Base-by-base conservation (phyloP, 306 rosid species). In the Lathyrus oleraceus region DNA sequence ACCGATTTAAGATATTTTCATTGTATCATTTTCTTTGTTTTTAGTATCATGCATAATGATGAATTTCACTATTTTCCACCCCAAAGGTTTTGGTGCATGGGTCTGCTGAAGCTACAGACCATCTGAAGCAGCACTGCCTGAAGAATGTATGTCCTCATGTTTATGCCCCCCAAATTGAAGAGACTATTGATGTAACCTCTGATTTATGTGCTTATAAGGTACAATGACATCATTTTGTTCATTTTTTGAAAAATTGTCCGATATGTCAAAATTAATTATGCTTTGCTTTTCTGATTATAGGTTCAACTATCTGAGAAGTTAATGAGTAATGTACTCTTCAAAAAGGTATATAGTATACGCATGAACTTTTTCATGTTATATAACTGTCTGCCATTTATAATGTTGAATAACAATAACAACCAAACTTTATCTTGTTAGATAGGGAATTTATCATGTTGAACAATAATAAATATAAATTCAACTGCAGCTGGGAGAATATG, bases 171-270 rank as follows among this genome's bases (percentile, higher is more conserved):
- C 99, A 95, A 79, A 86, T 89, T 76, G 97, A 91, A 71, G 96
- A 91, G 83, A 91, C 92, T 39, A 91, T 87, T 40, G 99, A 95
- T 78, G 96, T 95, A 56, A 95, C 99, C 64, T 91, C 99, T 62
- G 99, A 95, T 76, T 78, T 95, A 54, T 91, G 97, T 62, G 99
- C 97, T 79, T 95, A 91, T 56, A 95, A 95, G 96, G 99, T 87
- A 77, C 64, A 39, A 27, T 56, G 64, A 13, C 28, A 42, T 65
- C 52, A 47, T 73, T 77, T 78, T 42, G 36, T 67, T 19, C 40
- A 40, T 73, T 52, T 67, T 67, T 61, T 45, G 58, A 48, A 70
- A 56, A 23, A 16, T 40, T 42, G 42, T 69, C 43, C 59, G 47
- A 27, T 23, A 30, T 51, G 20, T 75, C 13, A 16, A 28, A 65